These are phyloP conservation scores for Neocucurbitaria cava DNA, from an alignment of 2,329 filamentous ascomycete species.

Conservation along the genomic window DNA sequence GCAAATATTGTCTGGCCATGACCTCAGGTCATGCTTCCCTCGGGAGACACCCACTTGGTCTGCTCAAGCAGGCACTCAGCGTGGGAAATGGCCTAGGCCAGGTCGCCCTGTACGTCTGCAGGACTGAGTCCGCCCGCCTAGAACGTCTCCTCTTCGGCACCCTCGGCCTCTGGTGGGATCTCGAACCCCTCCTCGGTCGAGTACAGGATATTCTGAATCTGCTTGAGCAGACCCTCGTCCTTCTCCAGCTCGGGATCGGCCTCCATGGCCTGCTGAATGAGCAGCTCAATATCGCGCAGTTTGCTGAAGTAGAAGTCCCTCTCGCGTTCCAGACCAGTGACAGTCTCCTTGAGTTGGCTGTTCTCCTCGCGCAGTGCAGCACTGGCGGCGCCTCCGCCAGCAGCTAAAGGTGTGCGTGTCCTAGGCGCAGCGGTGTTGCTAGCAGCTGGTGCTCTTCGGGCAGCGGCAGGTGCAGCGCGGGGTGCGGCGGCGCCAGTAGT, in stretches of 20 bases:
- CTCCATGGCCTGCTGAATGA: slow-evolving; percentile 92
- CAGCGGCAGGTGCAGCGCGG: slow-evolving; percentile 59
- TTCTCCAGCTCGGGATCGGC: slow-evolving; percentile 92
- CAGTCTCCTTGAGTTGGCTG: slow-evolving; percentile 88
- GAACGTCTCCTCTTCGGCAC: slow-evolving; percentile 73
- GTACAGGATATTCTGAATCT: slow-evolving; percentile 96
- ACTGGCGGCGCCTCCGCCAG: slow-evolving; percentile 63
- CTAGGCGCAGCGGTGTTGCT: slow-evolving; percentile 49
- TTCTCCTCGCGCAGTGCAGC: slow-evolving; percentile 86
- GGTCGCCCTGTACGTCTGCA: background rate
- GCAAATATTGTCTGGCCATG: slow-evolving; percentile 28
- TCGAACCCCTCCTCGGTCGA: slow-evolving; percentile 88
- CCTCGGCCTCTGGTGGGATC: slow-evolving; percentile 81
- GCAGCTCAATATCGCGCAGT: slow-evolving; percentile 91
- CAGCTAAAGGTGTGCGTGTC: slow-evolving; percentile 49
- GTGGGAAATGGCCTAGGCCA: slow-evolving; percentile 5
- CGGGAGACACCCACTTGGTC: background rate
- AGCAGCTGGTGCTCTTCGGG: slow-evolving; percentile 53
- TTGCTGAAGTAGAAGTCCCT: slow-evolving; percentile 99
- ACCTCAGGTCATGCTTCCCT: slow-evolving; percentile 21
- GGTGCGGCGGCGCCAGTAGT: slow-evolving; percentile 56
- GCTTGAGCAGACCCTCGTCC: slow-evolving; percentile 91
- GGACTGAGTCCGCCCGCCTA: slow-evolving; percentile 18
- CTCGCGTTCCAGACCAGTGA: slow-evolving; percentile 92
- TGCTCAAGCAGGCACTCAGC: slow-evolving; percentile 10